Evolutionary conservation across 78 protist species (phyloP).

Genomic region (Pelomyxa schiedti): DNA sequence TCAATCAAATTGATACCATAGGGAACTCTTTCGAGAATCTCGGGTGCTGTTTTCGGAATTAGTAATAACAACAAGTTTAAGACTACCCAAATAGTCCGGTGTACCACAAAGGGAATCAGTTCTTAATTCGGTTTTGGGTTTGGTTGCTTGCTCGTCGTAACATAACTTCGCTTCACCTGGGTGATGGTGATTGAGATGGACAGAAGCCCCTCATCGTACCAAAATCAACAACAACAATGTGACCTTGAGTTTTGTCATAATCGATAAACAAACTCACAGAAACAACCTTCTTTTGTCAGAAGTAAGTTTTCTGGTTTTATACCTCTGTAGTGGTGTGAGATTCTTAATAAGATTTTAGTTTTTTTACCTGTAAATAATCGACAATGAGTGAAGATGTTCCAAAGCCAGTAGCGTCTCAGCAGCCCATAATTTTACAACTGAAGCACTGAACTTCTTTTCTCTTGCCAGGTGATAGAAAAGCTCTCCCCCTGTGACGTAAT

Average conservation of each 20-base stretch:
- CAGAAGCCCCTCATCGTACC: slow-evolving; percentile 75
- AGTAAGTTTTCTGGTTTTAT: too few species aligned
- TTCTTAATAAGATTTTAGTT: too few species aligned
- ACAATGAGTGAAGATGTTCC: slow-evolving; percentile 62
- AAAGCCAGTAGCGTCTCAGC: slow-evolving; percentile 75
- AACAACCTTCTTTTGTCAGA: too few species aligned
- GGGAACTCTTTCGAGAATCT: slow-evolving; percentile 65
- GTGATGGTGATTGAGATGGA: too few species aligned
- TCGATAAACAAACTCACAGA: too few species aligned
- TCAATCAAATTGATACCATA: slow-evolving; percentile 68
- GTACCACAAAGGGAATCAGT: slow-evolving; percentile 95
- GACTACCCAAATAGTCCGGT: slow-evolving; percentile 79
- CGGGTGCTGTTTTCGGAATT: slow-evolving; percentile 54
- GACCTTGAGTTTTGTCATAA: too few species aligned
- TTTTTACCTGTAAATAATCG: slow-evolving; percentile 78
- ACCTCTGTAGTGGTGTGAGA: too few species aligned
- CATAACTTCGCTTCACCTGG: too few species aligned
- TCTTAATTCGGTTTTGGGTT: too few species aligned
- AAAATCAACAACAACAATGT: slow-evolving; percentile 89
- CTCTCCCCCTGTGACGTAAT: slow-evolving; percentile 73
- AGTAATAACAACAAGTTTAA: not conserved
- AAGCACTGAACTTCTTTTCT: slow-evolving; percentile 54
- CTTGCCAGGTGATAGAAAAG: slow-evolving; percentile 76
- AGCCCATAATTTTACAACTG: slow-evolving; percentile 64
- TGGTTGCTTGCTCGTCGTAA: too few species aligned